phyloP scores from a whole-genome alignment of 2,329 filamentous ascomycete genomes.

The Parafenestella ontariensis region DNA sequence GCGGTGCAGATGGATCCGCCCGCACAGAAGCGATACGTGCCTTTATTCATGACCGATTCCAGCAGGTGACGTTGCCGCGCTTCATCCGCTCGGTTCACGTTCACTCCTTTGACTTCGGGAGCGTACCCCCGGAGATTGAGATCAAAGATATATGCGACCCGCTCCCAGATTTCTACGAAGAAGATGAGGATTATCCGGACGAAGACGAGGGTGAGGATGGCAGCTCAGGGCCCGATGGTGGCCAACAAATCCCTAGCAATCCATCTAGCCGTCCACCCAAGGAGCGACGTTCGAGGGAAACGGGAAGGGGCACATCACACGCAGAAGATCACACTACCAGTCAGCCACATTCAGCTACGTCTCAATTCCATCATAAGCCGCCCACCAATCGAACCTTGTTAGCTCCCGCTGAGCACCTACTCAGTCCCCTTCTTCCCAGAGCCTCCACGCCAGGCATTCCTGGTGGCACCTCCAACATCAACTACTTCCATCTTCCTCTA shows the following conservation, averaged over 20 bases:
- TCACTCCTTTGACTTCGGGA: conserved; percentile 92
- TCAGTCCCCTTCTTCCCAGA: conserved; percentile 48
- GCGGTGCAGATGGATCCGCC: conserved; percentile 82
- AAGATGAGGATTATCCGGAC: conserved; percentile 70
- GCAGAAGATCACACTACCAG: conserved; percentile 21
- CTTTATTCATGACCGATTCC: conserved; percentile 96
- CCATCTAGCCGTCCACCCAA: conserved; percentile 44
- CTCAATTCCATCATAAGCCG: conserved; percentile 36
- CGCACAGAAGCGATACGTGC: conserved; percentile 86
- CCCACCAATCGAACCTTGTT: conserved; percentile 38
- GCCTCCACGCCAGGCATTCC: conserved; percentile 66
- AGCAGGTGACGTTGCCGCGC: conserved; percentile 85
- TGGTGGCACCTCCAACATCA: conserved; percentile 77
- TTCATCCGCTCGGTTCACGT: conserved; percentile 98
- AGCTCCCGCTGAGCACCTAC: conserved; percentile 43
- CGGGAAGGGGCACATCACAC: conserved; percentile 25
- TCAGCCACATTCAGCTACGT: conserved; percentile 29
- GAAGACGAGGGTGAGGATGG: conserved; percentile 56
- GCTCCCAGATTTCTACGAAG: conserved; percentile 94
- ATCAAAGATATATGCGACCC: conserved; percentile 98
- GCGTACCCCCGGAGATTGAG: conserved; percentile 80
- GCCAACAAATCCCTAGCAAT: conserved; percentile 30
- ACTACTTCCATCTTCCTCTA: conserved; percentile 83
- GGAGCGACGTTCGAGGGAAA: conserved; percentile 35
- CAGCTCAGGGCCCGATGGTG: conserved; percentile 21